Evolutionary conservation across 2,329 filamentous ascomycete genomes (phyloP).

Genomic region (Chrysoporthe austroafricana): DNA sequence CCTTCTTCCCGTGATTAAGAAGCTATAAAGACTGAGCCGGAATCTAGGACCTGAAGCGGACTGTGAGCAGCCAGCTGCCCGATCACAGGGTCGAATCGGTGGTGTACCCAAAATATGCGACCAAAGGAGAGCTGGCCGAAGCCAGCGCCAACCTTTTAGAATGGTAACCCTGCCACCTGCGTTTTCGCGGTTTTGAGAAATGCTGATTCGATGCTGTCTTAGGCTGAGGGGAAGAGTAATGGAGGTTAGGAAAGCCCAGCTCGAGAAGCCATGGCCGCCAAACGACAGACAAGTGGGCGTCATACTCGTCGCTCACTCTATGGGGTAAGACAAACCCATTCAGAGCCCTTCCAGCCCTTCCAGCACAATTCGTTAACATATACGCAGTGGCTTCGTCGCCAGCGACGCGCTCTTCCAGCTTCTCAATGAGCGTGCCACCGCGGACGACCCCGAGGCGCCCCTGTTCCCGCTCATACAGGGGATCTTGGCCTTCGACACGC

Average conservation of each 20-base stretch:
- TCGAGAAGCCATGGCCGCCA: conserved; percentile 74
- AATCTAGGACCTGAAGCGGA: conserved; percentile 57
- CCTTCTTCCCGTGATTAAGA: neutral
- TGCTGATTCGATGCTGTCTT: conserved; percentile 4
- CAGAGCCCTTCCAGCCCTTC: neutral
- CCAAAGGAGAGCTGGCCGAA: conserved; percentile 65
- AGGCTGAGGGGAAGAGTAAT: conserved; percentile 84
- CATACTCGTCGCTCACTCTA: conserved; percentile 81
- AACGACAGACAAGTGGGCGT: conserved; percentile 80
- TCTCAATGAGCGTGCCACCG: conserved; percentile 60
- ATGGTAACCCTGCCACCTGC: conserved; percentile 42
- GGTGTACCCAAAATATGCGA: conserved; percentile 75
- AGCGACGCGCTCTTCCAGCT: conserved; percentile 78
- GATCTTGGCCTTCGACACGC: conserved; percentile 83
- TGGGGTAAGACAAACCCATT: conserved; percentile 54
- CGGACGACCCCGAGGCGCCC: conserved; percentile 33
- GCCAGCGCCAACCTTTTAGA: conserved; percentile 50
- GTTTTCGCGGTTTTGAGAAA: neutral
- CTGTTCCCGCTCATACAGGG: conserved; percentile 84
- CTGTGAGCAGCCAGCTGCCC: conserved; percentile 61
- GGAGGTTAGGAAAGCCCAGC: conserved; percentile 71
- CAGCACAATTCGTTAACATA: neutral
- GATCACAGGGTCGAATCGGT: conserved; percentile 64
- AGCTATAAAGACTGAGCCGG: neutral
- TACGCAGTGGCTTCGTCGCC: conserved; percentile 74